Conservation (phyloP, 2,329 filamentous ascomycete species). For the Fusarium buharicum region DNA sequence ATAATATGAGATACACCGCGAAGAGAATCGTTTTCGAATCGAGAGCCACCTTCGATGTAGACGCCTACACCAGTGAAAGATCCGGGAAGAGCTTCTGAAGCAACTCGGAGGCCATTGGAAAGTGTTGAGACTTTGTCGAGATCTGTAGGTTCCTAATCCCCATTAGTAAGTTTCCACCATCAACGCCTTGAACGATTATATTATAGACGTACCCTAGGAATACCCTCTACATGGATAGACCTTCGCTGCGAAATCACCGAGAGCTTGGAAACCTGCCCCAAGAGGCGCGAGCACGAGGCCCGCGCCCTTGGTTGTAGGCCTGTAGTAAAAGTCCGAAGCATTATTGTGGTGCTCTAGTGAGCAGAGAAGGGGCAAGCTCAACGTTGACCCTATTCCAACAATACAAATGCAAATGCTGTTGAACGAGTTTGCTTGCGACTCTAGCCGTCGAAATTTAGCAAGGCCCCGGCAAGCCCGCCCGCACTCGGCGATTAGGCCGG, state of each 20-base stretch:
- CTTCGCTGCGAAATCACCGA: slow-evolving; percentile 36
- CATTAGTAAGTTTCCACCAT: not conserved
- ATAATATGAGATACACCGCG: slow-evolving; percentile 95
- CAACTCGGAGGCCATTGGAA: slow-evolving; percentile 91
- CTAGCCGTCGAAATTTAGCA: slow-evolving; percentile 42
- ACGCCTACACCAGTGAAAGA: slow-evolving; percentile 96
- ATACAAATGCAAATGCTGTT: slow-evolving; percentile 19
- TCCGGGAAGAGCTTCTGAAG: slow-evolving; percentile 92
- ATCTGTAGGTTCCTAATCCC: slow-evolving; percentile 77
- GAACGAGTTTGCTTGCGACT: slow-evolving; percentile 45
- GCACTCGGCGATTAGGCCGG: slow-evolving; percentile 46
- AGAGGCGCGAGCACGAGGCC: slow-evolving; percentile 41
- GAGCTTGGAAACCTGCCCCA: slow-evolving; percentile 39
- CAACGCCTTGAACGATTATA: fast-evolving
- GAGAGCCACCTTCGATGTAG: slow-evolving; percentile 93
- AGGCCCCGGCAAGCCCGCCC: slow-evolving; percentile 37
- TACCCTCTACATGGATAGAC: slow-evolving; percentile 49
- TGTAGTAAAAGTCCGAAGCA: slow-evolving; percentile 53
- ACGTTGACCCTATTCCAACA: slow-evolving; percentile 24
- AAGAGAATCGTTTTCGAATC: slow-evolving; percentile 87
- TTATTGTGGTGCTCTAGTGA: slow-evolving; percentile 33
- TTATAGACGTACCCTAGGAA: slow-evolving; percentile 47
- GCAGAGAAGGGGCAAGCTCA: slow-evolving; percentile 3
- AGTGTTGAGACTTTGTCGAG: slow-evolving; percentile 89
- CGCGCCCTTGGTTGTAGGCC: slow-evolving; percentile 46